These are phyloP conservation scores for Agrocybe pediades DNA, from an alignment of 768 basidiomycete genomes.

Conservation along the genomic window DNA sequence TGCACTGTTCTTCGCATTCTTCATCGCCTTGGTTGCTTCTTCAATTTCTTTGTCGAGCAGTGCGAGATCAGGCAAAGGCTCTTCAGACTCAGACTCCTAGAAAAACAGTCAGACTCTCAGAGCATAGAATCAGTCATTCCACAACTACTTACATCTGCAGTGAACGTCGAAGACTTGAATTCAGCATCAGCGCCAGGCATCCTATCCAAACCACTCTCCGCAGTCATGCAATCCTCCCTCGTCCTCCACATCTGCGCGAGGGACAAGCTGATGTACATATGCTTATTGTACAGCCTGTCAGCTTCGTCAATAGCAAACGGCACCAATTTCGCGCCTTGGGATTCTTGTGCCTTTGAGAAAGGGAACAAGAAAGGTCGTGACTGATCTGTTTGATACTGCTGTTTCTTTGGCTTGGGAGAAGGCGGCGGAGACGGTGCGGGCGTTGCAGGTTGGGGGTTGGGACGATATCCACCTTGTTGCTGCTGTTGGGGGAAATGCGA, in stretches of 20 bases:
- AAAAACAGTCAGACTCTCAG: constrained; percentile 1
- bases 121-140: constrained; percentile 2
- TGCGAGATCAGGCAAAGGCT: constrained; percentile 73
- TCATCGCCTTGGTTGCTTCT: constrained; percentile 57
- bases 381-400: constrained; percentile 98
- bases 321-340: constrained; percentile 69
- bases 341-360: constrained; percentile 70
- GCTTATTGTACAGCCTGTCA: constrained; percentile 83
- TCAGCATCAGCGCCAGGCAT: constrained; percentile 70
- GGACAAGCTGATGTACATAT: constrained; percentile 88
- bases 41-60: constrained; percentile 72
- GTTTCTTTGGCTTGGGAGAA: constrained; percentile 91
- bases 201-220: constrained; percentile 88
- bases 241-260: constrained; percentile 95
- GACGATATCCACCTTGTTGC: constrained; percentile 35
- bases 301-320: constrained; percentile 97
- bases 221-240: constrained; percentile 91
- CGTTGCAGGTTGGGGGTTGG: constrained; percentile 72
- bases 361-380: constrained; percentile 93
- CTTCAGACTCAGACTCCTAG: constrained; percentile 62
- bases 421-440: constrained; percentile 90
- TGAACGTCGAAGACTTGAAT: constrained; percentile 52
- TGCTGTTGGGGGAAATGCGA: constrained; percentile 36
- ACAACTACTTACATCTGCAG: constrained; percentile 34
- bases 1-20: constrained; percentile 46